Percentiles rank a stretch among this genome's conserved stretches.
Evolutionary conservation across 148 eudicot genomes (phyloP).

Genomic region (Rhododendron simsii): DNA sequence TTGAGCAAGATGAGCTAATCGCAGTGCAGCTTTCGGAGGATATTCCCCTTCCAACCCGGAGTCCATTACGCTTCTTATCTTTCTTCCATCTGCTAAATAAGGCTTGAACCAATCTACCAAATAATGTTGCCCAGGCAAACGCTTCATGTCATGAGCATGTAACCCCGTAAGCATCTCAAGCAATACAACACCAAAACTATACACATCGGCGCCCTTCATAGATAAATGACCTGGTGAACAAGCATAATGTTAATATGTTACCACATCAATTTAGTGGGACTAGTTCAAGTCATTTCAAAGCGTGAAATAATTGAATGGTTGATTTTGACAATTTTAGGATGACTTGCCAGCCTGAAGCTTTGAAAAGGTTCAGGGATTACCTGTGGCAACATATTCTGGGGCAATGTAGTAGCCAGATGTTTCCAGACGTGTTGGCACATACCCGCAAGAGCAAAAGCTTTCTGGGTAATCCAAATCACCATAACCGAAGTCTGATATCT

Average conservation of each 20-base stretch:
- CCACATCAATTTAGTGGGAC: background rate
- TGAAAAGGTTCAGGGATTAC: slow-evolving; percentile 23
- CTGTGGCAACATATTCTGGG: slow-evolving; percentile 83
- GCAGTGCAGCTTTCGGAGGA: slow-evolving; percentile 14
- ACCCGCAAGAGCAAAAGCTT: slow-evolving; percentile 34
- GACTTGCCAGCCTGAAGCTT: background rate
- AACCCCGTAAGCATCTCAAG: slow-evolving; percentile 47
- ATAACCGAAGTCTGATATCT: slow-evolving; percentile 76
- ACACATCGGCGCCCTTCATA: slow-evolving; percentile 75
- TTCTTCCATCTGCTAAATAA: slow-evolving; percentile 36
- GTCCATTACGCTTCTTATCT: slow-evolving; percentile 61
- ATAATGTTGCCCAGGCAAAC: slow-evolving; percentile 8
- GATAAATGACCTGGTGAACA: slow-evolving; percentile 60
- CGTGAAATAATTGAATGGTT: background rate
- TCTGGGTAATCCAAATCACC: slow-evolving; percentile 65
- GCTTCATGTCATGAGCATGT: slow-evolving; percentile 9
- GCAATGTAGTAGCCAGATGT: slow-evolving; percentile 47
- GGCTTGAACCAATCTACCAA: slow-evolving; percentile 14
- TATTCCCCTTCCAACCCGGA: slow-evolving; percentile 60
- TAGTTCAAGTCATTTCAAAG: background rate
- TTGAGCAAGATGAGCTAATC: background rate
- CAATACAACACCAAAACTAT: slow-evolving; percentile 78
- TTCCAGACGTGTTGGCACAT: slow-evolving; percentile 54
- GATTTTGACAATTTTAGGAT: background rate
- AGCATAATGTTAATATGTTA: background rate